Base-by-base conservation (phyloP, 495 filamentous ascomycete genomes). In the Talaromyces thailandensis region DNA sequence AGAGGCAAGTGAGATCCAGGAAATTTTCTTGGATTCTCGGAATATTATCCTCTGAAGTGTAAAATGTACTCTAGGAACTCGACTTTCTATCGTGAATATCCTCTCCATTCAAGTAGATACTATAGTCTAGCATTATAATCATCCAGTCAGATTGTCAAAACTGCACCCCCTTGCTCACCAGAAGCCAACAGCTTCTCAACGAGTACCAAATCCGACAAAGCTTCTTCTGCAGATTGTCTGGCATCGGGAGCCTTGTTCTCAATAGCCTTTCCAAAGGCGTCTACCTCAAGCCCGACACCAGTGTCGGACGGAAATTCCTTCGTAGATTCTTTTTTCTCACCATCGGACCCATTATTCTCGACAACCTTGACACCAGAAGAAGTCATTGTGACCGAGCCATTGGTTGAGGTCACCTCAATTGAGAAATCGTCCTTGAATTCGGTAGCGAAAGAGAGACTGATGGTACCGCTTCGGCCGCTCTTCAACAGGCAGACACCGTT, bases 141-240 rank as follows among this genome's bases (percentile, higher is more conserved):
- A 37, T 37, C 9, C 32, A 37, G 11, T 37, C 23, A 51, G n/a
- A 51, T 24, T 2, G 45, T 24, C 11, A 57, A 12, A 57, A 32
- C 26, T n/a, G 29, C 75, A 2, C 87, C 86, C 43, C 80, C 69
- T 45, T 75, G 67, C 63, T 86, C 84, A 4, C 86, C 84, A 73
- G 85, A 88, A 65, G 64, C 75, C 68, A 89, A 70, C 76, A 89
- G 85, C 64, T 79, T 79, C 73, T 88, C 86, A 71, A 76, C 84
- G 65, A 92, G 69, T 70, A 88, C 83, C 62, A 93, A 70, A 78
- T 93, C 90, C 16, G 75, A 81, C 67, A 90, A 73, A 28, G 86
- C 90, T 68, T 88, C 76, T 67, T 88, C 85, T 2, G 86, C 85
- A 0, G 75, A 75, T 71, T 91, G 86, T 57, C 72, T 74, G 3